These are phyloP conservation scores for Raddia guianensis DNA, from an alignment of 176 grass and related monocot genomes.

Conservation along the genomic window DNA sequence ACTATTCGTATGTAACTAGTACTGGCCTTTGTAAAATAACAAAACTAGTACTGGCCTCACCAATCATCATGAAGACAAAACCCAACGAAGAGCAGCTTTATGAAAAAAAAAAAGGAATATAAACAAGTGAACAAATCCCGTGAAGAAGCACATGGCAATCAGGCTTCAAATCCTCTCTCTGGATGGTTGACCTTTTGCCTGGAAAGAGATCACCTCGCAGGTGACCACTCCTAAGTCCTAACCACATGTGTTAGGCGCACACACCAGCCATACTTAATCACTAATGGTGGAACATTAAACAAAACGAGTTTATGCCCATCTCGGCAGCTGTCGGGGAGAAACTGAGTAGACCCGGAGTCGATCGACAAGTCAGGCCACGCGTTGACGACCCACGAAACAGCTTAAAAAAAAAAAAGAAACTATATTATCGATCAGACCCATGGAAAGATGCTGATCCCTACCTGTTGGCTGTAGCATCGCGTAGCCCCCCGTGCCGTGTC, in stretches of 20 bases:
- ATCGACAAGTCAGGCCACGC: constrained; percentile 32
- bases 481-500: background rate
- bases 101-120: background rate
- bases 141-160: background rate
- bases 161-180: background rate
- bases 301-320: background rate
- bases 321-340: constrained; percentile 27
- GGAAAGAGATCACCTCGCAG: background rate
- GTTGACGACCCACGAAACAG: constrained; percentile 38
- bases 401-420: background rate
- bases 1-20: background rate
- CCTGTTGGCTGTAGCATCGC: no score
- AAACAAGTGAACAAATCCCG: background rate
- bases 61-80: background rate
- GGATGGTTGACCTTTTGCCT: constrained; percentile 39
- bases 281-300: background rate
- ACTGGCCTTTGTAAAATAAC: no score
- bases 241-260: constrained; percentile 35
- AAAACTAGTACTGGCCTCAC: background rate
- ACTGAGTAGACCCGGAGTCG: background rate
- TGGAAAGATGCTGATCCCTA: no score
- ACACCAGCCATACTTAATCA: background rate
- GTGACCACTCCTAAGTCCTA: constrained; percentile 12
- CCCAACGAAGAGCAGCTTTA: no score
- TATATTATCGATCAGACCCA: no score